Percentiles rank a stretch among this genome's conserved stretches.
These are phyloP conservation scores for Umbilicaria muhlenbergii DNA, from an alignment of 495 filamentous ascomycete species.

Conservation along the genomic window DNA sequence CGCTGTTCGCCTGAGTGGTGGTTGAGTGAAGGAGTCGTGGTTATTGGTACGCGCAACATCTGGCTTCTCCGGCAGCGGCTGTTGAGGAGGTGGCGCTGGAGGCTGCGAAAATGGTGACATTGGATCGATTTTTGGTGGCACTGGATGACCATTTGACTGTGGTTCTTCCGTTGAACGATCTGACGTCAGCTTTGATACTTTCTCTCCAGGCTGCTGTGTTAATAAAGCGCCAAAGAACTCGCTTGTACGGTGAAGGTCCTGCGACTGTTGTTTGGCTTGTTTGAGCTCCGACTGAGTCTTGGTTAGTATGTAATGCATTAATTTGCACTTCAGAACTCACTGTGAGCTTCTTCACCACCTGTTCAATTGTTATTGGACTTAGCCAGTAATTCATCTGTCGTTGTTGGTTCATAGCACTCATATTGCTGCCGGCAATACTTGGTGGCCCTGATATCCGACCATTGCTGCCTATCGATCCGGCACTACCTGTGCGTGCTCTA, in stretches of 20 bases:
- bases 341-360: slow-evolving; percentile 83
- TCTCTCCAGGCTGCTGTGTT: slow-evolving; percentile 55
- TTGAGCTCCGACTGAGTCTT: slow-evolving; percentile 62
- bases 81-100: slow-evolving; percentile 79
- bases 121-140: slow-evolving; percentile 42
- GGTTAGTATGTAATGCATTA: slow-evolving; percentile 6
- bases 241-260: slow-evolving; percentile 66
- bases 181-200: slow-evolving; percentile 29
- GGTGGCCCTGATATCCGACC: slow-evolving; percentile 27
- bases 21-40: slow-evolving; percentile 27
- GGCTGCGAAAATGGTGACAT: slow-evolving; percentile 67
- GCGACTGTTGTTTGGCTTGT: slow-evolving; percentile 69
- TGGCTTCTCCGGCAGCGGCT: slow-evolving; percentile 81
- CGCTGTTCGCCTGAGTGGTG: slow-evolving; percentile 52
- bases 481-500: slow-evolving; percentile 57
- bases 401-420: slow-evolving; percentile 45
- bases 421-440: slow-evolving; percentile 37
- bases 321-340: slow-evolving; percentile 36
- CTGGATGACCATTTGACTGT: slow-evolving; percentile 28
- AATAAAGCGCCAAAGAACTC: slow-evolving; percentile 66
- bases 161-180: slow-evolving; percentile 24
- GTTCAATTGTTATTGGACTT: slow-evolving; percentile 79
- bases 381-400: slow-evolving; percentile 68
- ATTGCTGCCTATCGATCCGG: slow-evolving; percentile 48
- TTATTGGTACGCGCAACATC: slow-evolving; percentile 40